Percentiles rank a stretch among this genome's conserved stretches.
Conservation (phyloP, 2,329 filamentous ascomycete species). For the Lecanoromycetidae sp. region DNA sequence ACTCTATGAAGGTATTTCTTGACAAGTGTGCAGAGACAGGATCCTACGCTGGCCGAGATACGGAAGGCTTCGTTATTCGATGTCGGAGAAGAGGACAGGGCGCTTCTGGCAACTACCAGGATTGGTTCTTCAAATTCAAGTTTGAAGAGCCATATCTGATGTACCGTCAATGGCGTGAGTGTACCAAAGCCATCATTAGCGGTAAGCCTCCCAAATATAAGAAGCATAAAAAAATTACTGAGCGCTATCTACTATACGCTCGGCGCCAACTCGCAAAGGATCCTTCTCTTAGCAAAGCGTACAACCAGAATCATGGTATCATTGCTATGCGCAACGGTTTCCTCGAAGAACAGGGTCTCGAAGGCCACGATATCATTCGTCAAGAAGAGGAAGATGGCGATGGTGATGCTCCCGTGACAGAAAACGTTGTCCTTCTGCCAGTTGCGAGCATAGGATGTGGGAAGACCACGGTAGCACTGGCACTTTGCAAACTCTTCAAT, state of each 20-base stretch:
- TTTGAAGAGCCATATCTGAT: constrained; percentile 98
- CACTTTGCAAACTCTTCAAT: constrained; percentile 66
- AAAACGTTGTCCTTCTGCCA: constrained; percentile 71
- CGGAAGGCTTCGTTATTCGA: constrained; percentile 92
- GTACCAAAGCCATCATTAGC: constrained; percentile 75
- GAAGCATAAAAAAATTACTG: constrained; percentile 81
- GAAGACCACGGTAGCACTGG: constrained; percentile 84
- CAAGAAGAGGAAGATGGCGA: constrained; percentile 49
- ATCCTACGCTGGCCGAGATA: constrained; percentile 78
- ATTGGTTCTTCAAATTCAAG: constrained; percentile 99
- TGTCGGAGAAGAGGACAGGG: constrained; percentile 47
- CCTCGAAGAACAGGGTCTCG: constrained; percentile 67
- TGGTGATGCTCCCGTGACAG: constrained; percentile 41
- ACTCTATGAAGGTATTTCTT: constrained; percentile 65
- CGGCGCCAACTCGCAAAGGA: constrained; percentile 59
- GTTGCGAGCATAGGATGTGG: constrained; percentile 92
- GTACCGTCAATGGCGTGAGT: constrained; percentile 98
- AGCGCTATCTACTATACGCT: constrained; percentile 79
- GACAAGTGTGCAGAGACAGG: constrained; percentile 79
- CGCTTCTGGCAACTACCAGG: constrained; percentile 48
- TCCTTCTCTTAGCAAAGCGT: constrained; percentile 54
- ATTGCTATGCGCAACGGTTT: constrained; percentile 85
- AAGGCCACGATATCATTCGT: constrained; percentile 77
- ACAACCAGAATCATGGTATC: constrained; percentile 85
- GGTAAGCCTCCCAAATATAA: constrained; percentile 63